Conservation (phyloP, 1,284 basidiomycete species). For the Tetrapyrgos nigripes region DNA sequence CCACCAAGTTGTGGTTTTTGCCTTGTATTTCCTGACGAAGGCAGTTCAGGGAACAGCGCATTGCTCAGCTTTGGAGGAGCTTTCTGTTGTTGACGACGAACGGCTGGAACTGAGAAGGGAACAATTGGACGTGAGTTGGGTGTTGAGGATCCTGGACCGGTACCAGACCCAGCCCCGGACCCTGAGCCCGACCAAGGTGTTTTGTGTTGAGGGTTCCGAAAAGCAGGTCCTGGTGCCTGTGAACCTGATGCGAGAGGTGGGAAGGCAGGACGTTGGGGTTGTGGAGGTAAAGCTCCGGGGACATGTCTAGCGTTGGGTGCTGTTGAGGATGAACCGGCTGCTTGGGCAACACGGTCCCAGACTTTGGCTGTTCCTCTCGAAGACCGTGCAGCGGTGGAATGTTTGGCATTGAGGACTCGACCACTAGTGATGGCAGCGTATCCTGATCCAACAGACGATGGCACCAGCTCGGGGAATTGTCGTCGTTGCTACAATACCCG, state of each 20-base stretch:
- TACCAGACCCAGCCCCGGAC: not conserved
- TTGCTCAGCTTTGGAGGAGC: slow-evolving; percentile 57
- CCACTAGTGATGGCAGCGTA: slow-evolving; percentile 84
- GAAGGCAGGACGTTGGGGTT: slow-evolving; percentile 14
- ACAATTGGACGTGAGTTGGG: slow-evolving; percentile 15
- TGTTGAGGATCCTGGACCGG: not conserved
- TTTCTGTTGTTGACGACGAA: slow-evolving; percentile 18
- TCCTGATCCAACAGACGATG: slow-evolving; percentile 63
- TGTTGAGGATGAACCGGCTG: slow-evolving; percentile 67
- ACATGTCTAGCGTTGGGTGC: slow-evolving; percentile 39
- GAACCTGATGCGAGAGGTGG: not conserved
- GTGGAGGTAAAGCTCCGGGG: slow-evolving; percentile 15
- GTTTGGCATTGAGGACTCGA: slow-evolving; percentile 84
- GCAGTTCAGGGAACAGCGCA: slow-evolving; percentile 76
- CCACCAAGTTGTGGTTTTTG: slow-evolving; percentile 63
- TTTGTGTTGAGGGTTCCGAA: not conserved
- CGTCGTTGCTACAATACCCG: slow-evolving; percentile 76
- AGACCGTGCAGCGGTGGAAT: slow-evolving; percentile 66
- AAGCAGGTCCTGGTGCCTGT: not conserved
- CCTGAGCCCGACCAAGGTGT: not conserved
- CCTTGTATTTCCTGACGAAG: slow-evolving; percentile 45
- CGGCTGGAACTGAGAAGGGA: slow-evolving; percentile 24
- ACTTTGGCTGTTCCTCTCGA: slow-evolving; percentile 54
- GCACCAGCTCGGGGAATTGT: slow-evolving; percentile 82
- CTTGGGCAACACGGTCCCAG: slow-evolving; percentile 89